Conservation (phyloP, 768 basidiomycete species). For the Floccularia luteovirens region DNA sequence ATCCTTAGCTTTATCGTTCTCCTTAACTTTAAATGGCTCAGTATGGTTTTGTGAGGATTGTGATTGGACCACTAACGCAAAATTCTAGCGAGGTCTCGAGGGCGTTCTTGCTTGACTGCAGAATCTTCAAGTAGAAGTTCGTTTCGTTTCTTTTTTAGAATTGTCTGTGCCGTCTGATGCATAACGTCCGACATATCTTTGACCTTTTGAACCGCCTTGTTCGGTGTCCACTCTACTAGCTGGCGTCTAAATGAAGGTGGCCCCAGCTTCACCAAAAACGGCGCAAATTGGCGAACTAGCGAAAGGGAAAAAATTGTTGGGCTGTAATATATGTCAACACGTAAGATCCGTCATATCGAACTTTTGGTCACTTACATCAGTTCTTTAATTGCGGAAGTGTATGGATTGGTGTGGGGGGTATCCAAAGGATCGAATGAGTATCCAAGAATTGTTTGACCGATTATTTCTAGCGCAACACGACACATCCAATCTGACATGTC, state of each 20-base stretch:
- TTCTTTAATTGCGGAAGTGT: conserved; percentile 36
- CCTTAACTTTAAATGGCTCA: conserved; percentile 25
- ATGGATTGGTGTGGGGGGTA: conserved; percentile 31
- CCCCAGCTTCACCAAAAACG: conserved; percentile 32
- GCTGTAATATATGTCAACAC: conserved; percentile 15
- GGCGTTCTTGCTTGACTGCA: background rate
- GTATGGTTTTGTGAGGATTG: too few species aligned
- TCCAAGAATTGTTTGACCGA: conserved; percentile 34
- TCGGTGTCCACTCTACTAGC: conserved; percentile 32
- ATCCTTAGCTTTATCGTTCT: conserved; percentile 25
- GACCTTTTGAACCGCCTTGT: conserved; percentile 29
- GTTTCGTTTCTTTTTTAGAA: conserved; percentile 29
- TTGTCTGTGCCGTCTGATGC: conserved; percentile 30
- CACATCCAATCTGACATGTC: conserved; percentile 42
- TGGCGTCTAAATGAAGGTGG: conserved; percentile 32
- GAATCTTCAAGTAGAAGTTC: conserved; percentile 11
- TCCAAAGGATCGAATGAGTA: conserved; percentile 42
- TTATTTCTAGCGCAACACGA: conserved; percentile 33
- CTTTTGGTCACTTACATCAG: conserved; percentile 25
- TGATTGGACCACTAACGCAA: too few species aligned
- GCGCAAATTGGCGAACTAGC: conserved; percentile 38
- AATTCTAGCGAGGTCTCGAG: too few species aligned
- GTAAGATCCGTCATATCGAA: background rate
- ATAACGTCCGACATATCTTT: conserved; percentile 41
- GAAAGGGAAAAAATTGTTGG: conserved; percentile 37